Evolutionary conservation across 129 eudicot species (phyloP), one percentile per base, ranked within the genome.

Genomic region (Pulicaria dysenterica): DNA sequence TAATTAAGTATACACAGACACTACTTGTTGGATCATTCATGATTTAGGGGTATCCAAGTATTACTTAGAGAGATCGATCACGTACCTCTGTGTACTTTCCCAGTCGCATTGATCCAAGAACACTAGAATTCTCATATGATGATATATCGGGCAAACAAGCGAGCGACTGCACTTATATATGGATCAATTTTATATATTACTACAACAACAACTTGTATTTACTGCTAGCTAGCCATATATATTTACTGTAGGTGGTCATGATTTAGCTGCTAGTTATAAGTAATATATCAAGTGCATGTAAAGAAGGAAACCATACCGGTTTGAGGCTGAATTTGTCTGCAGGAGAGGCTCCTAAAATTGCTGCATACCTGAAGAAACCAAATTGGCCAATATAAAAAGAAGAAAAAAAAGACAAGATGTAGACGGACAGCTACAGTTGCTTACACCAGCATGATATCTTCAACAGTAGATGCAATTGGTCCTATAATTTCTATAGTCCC

Each of bases 51-150:
- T 37, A 39, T 54, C 5, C 3, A 53, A 37, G 13, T n/a, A 42
- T 15, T 6, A 2, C 10, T 37, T 7, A 24, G 7, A 55, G 6
- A 0, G 14, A 51, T 67, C 58, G n/a, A n/a, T n/a, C n/a, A n/a
- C n/a, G n/a, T n/a, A 93, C 98, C 98, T 90, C 92, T 3, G 89
- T 84, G 74, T 93, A 93, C 83, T 90, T 93, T 65, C 96, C 98
- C 63, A 93, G 66, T 62, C 77, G 81, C 50, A 93, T 53, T 73
- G 96, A 87, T 78, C 85, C 83, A 74, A 87, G 69, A 72, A 64
- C 69, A 74, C 72, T 49, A 19, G 76, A 72, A 45, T 72, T 77
- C 59, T 77, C 95, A 8, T 41, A 47, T 60, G 95, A 83, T 66
- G 86, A 79, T 82, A 94, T 70, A 63, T 80, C 70, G 47, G 98